Percentiles rank a stretch among this genome's conserved stretches.
phyloP scores from a whole-genome alignment of 2,329 filamentous ascomycete genomes.

The Pseudogymnoascus sp. region DNA sequence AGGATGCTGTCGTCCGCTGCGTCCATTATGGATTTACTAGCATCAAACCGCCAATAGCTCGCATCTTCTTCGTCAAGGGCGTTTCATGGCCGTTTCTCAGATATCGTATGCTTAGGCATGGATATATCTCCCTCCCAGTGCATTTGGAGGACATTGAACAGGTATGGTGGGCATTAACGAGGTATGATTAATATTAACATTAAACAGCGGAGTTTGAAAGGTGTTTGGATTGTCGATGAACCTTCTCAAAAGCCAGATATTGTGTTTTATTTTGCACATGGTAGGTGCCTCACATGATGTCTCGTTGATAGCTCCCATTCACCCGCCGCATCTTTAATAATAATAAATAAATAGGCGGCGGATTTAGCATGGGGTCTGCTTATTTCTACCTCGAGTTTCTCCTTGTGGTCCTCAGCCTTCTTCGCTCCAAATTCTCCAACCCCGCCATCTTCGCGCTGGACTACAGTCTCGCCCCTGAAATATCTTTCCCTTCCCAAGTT shows the following conservation, averaged over 20 bases:
- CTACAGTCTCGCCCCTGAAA: slow-evolving; percentile 70
- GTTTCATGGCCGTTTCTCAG: slow-evolving; percentile 66
- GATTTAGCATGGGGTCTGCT: slow-evolving; percentile 72
- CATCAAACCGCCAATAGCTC: slow-evolving; percentile 58
- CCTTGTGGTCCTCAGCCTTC: slow-evolving; percentile 58
- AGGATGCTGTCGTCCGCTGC: slow-evolving; percentile 68
- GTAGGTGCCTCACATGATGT: slow-evolving; percentile 33
- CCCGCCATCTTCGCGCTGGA: slow-evolving; percentile 73
- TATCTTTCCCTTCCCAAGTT: slow-evolving; percentile 63
- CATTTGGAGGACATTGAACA: slow-evolving; percentile 53
- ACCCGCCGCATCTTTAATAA: not conserved
- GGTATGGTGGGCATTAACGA: slow-evolving; percentile 29
- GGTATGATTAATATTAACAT: slow-evolving; percentile 10
- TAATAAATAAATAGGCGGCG: slow-evolving; percentile 49
- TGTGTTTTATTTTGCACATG: slow-evolving; percentile 75
- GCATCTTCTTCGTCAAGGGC: slow-evolving; percentile 68
- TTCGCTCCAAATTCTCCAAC: slow-evolving; percentile 61
- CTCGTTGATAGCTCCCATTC: not conserved
- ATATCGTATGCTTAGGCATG: slow-evolving; percentile 68
- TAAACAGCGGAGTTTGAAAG: slow-evolving; percentile 42
- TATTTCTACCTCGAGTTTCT: slow-evolving; percentile 84
- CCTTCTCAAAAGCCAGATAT: slow-evolving; percentile 57
- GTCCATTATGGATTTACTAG: slow-evolving; percentile 70
- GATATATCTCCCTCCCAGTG: slow-evolving; percentile 52
- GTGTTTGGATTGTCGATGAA: slow-evolving; percentile 62